Evolutionary conservation across 306 rosid species (phyloP).

Genomic region (Delonix regia): DNA sequence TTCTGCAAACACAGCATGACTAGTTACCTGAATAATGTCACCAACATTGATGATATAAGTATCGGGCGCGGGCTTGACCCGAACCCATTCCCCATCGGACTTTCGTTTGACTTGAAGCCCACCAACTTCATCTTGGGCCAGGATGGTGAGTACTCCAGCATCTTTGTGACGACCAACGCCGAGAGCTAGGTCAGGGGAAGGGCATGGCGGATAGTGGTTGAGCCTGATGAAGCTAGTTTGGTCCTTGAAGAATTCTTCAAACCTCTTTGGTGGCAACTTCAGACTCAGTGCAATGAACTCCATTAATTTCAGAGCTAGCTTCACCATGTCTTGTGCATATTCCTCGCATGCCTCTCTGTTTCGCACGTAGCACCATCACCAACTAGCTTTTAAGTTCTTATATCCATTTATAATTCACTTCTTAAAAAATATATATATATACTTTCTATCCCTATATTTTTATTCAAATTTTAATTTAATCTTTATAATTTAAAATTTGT

Average conservation of each 20-base stretch:
- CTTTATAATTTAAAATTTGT: too few species aligned
- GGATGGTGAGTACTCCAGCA: slow-evolving; percentile 68
- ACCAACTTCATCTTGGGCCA: slow-evolving; percentile 76
- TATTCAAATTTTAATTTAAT: too few species aligned
- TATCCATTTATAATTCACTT: too few species aligned
- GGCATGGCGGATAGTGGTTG: slow-evolving; percentile 79
- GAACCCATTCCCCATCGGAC: slow-evolving; percentile 74
- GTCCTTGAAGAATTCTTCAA: slow-evolving; percentile 54
- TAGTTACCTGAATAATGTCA: slow-evolving; percentile 68
- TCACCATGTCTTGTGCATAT: slow-evolving; percentile 61
- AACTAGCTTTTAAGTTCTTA: too few species aligned
- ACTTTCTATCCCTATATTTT: too few species aligned
- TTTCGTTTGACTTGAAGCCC: slow-evolving; percentile 70
- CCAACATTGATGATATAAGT: slow-evolving; percentile 77
- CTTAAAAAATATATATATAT: too few species aligned
- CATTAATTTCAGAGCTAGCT: slow-evolving; percentile 62
- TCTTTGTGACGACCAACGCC: slow-evolving; percentile 95
- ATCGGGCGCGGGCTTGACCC: slow-evolving; percentile 61
- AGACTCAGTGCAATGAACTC: slow-evolving; percentile 64
- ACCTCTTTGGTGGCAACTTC: slow-evolving; percentile 52
- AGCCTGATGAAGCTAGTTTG: slow-evolving; percentile 61
- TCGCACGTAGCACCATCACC: too few species aligned
- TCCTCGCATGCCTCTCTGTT: slow-evolving; percentile 65
- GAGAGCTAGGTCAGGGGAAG: slow-evolving; percentile 69
- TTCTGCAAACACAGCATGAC: too few species aligned